A percentile compares a stretch with the other conserved stretches of the same genome.
phyloP scores from a whole-genome alignment of 2,329 filamentous ascomycete genomes.

The Scedosporium apiospermum region DNA sequence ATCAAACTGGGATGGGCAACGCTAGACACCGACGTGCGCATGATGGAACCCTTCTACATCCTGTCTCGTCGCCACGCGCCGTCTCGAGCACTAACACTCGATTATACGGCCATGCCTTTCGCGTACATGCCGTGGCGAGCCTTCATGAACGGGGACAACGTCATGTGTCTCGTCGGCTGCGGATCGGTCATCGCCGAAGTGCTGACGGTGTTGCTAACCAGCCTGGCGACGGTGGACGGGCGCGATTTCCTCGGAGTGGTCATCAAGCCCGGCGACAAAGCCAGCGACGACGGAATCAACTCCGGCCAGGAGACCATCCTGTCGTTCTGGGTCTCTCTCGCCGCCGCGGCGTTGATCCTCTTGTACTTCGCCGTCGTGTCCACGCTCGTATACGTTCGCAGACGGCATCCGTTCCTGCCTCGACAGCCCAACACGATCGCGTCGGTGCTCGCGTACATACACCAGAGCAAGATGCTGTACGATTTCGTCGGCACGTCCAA shows the following conservation, averaged over 20 bases:
- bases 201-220: constrained; percentile 58
- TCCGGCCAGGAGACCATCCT: constrained; percentile 49
- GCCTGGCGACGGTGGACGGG: constrained; percentile 55
- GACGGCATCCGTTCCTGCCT: constrained; percentile 62
- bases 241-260: constrained; percentile 41
- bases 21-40: constrained; percentile 59
- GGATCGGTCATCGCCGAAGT: constrained; percentile 66
- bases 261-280: constrained; percentile 9
- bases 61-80: constrained; percentile 57
- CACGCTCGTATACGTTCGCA: constrained; percentile 47
- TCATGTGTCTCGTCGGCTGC: constrained; percentile 60
- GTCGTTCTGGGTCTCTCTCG: constrained; percentile 59
- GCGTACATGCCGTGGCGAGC: constrained; percentile 54
- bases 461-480: constrained; percentile 72
- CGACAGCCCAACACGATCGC: constrained; percentile 73
- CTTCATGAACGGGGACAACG: constrained; percentile 51
- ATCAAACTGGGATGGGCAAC: constrained; percentile 62
- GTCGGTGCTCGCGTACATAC: constrained; percentile 65
- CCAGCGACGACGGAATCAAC: constrained; percentile 21
- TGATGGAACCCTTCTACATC: constrained; percentile 68
- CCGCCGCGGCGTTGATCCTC: constrained; percentile 53
- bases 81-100: constrained; percentile 55
- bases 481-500: constrained; percentile 64
- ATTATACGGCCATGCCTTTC: constrained; percentile 65
- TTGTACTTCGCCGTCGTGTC: constrained; percentile 53